Evolutionary conservation across 2,329 filamentous ascomycete genomes (phyloP).

Genomic region (Pseudogymnoascus sp.): DNA sequence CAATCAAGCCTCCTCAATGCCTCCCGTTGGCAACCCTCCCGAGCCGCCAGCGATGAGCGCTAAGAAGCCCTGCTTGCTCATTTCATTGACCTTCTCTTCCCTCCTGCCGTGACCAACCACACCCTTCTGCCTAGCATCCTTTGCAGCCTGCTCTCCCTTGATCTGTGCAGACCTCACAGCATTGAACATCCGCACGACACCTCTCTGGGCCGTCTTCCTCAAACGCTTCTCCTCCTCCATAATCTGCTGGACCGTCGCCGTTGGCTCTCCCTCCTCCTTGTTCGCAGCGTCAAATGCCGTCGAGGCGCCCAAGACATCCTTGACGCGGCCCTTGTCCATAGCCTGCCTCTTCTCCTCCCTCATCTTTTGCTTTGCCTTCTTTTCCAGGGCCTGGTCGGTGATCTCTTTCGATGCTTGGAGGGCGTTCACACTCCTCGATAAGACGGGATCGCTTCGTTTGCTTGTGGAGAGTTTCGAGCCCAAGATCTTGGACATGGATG

Average conservation of each 20-base stretch:
- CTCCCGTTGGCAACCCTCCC: conserved; percentile 49
- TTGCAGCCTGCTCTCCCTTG: conserved; percentile 70
- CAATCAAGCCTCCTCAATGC: conserved; percentile 45
- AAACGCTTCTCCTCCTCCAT: conserved; percentile 69
- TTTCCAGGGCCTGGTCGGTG: conserved; percentile 68
- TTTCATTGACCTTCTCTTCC: conserved; percentile 85
- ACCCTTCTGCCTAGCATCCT: conserved; percentile 58
- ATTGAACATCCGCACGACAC: conserved; percentile 95
- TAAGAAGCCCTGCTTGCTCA: conserved; percentile 94
- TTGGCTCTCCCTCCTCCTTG: conserved; percentile 29
- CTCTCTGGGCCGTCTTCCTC: conserved; percentile 80
- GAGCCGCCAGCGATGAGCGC: conserved; percentile 70
- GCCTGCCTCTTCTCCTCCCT: conserved; percentile 72
- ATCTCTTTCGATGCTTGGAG: conserved; percentile 63
- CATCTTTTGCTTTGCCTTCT: conserved; percentile 69
- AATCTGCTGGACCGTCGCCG: conserved; percentile 44
- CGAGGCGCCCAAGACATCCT: conserved; percentile 64
- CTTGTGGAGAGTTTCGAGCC: conserved; percentile 76
- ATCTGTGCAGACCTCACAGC: conserved; percentile 89
- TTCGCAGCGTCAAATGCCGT: conserved; percentile 43
- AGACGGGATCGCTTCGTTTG: conserved; percentile 81
- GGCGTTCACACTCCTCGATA: conserved; percentile 71
- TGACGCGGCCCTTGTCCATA: conserved; percentile 77
- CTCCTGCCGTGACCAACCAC: conserved; percentile 70
- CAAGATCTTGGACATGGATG: conserved; percentile 87